These are phyloP conservation scores for Neurospora sp. DNA, from an alignment of 495 filamentous ascomycete species.

Conservation along the genomic window DNA sequence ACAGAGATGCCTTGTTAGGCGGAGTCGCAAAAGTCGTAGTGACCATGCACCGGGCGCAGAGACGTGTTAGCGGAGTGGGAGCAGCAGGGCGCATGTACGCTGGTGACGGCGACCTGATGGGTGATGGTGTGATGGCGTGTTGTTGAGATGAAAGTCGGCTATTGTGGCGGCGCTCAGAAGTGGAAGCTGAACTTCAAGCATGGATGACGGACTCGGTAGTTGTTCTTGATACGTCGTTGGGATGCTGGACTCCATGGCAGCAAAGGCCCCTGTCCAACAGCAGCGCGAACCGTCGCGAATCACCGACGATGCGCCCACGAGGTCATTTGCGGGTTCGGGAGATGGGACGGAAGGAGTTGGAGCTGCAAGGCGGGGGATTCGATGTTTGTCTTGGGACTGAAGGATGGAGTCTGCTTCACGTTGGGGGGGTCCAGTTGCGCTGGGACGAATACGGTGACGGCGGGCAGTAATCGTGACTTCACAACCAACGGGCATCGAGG, in stretches of 20 bases:
- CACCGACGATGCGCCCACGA: conserved; percentile 3
- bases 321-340: conserved; percentile 7
- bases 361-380: neutral
- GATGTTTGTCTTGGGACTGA: neutral
- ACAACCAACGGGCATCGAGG: neutral
- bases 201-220: neutral
- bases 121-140: neutral
- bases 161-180: neutral
- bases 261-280: conserved; percentile 2
- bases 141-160: neutral
- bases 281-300: conserved; percentile 6
- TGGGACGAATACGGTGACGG: neutral
- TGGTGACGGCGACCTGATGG: neutral
- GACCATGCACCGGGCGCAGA: conserved; percentile 15
- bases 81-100: conserved; percentile 12
- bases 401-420: neutral
- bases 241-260: conserved; percentile 23
- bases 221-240: conserved; percentile 6
- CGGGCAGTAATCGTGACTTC: neutral
- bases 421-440: neutral
- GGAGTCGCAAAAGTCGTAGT: conserved; percentile 5
- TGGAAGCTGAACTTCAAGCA: neutral
- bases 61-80: neutral
- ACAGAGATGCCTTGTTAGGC: conserved; percentile 7
- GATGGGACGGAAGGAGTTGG: neutral